phyloP scores from a whole-genome alignment of 2,329 filamentous ascomycete species.

The Colletotrichum viniferum region DNA sequence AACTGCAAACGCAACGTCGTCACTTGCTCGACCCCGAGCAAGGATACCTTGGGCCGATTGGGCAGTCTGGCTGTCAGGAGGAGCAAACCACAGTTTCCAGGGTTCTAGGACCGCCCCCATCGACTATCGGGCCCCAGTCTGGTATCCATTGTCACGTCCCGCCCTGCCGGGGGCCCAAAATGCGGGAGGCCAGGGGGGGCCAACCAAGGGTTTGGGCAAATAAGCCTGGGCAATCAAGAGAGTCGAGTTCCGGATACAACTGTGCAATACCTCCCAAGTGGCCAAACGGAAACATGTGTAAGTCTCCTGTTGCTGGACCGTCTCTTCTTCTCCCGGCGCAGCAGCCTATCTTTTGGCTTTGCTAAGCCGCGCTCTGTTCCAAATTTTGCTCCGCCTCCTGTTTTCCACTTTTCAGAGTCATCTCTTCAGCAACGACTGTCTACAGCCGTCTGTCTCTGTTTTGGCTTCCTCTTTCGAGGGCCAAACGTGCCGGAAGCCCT shows the following conservation, averaged over 20 bases:
- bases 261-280: neutral
- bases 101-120: neutral
- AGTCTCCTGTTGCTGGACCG: constrained; percentile 16
- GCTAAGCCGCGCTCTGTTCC: neutral
- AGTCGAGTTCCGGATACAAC: neutral
- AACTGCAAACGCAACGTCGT: constrained; percentile 6
- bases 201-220: neutral
- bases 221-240: neutral
- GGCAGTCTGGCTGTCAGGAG: neutral
- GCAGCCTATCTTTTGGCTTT: neutral
- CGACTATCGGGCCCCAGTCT: neutral
- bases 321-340: neutral
- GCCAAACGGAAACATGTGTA: constrained; percentile 9
- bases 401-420: neutral
- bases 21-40: neutral
- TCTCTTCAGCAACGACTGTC: neutral
- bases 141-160: constrained; percentile 8
- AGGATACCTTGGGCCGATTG: neutral
- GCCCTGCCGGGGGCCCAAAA: constrained; percentile 2
- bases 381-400: neutral
- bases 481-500: constrained; percentile 14
- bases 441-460: neutral
- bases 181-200: constrained; percentile 12
- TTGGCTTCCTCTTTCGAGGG: neutral
- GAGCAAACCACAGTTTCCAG: constrained; percentile 2